Evolutionary conservation across 2,329 filamentous ascomycete species (phyloP).

Genomic region (Aaosphaeria pasadenensis): DNA sequence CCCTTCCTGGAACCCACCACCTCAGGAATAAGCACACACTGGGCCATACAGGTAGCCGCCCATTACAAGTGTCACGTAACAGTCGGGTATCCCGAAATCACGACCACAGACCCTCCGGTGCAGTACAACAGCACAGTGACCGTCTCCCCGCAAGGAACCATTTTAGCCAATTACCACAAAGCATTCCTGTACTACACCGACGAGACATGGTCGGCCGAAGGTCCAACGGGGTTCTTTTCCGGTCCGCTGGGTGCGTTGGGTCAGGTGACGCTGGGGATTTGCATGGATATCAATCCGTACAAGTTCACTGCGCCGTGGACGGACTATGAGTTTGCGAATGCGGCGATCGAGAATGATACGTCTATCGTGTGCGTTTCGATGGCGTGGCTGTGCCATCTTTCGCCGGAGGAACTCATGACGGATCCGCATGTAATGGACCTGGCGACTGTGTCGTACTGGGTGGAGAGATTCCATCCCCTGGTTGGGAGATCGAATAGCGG

Average conservation of each 20-base stretch:
- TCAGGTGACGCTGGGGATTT: constrained; percentile 45
- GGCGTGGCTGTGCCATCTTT: constrained; percentile 68
- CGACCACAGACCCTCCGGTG: constrained; percentile 23
- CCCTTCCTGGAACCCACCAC: constrained; percentile 67
- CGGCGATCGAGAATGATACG: constrained; percentile 55
- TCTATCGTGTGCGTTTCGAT: constrained; percentile 69
- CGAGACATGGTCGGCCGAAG: constrained; percentile 61
- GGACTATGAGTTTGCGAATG: constrained; percentile 56
- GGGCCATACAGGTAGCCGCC: constrained; percentile 66
- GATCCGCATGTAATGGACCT: constrained; percentile 60
- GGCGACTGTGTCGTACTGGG: constrained; percentile 74
- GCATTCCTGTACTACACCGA: constrained; percentile 66
- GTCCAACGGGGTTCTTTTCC: constrained; percentile 38
- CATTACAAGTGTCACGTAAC: constrained; percentile 66
- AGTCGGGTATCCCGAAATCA: constrained; percentile 69
- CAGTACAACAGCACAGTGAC: constrained; percentile 61
- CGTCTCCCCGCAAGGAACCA: constrained; percentile 52
- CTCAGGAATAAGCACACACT: constrained; percentile 65
- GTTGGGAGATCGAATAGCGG: constrained; percentile 26
- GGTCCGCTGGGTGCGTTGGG: constrained; percentile 33
- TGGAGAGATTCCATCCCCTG: constrained; percentile 65
- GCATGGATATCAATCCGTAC: constrained; percentile 63
- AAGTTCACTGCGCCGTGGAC: constrained; percentile 58
- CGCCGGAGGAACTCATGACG: constrained; percentile 48
- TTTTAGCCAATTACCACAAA: constrained; percentile 61